These are phyloP conservation scores for Paramecium primaurelia DNA, from an alignment of 73 alveolate species.

Conservation along the genomic window DNA sequence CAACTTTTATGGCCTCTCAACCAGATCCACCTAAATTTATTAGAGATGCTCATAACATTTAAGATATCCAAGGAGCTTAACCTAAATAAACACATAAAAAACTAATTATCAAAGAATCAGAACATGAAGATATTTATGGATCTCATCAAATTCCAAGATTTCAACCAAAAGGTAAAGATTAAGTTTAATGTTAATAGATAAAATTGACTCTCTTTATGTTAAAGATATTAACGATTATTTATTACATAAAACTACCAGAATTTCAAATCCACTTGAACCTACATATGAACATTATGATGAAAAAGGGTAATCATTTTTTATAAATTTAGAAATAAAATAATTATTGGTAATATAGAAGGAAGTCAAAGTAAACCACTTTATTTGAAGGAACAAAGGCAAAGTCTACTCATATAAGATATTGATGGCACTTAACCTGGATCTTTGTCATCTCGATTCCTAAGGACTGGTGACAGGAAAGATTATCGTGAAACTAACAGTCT, in stretches of 20 bases:
- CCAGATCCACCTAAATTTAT: slow-evolving; percentile 91
- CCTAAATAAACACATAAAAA: slow-evolving; percentile 71
- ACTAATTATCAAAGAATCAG: slow-evolving; percentile 78
- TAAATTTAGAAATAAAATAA: background rate
- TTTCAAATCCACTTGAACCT: slow-evolving; percentile 95
- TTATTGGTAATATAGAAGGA: background rate
- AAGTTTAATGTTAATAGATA: background rate
- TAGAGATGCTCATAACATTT: slow-evolving; percentile 83
- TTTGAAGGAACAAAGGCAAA: background rate
- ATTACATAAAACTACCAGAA: slow-evolving; percentile 65
- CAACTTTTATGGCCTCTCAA: slow-evolving; percentile 81
- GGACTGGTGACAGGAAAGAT: slow-evolving; percentile 24
- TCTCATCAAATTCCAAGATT: slow-evolving; percentile 74
- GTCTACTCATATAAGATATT: background rate
- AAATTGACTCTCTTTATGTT: slow-evolving; percentile 69
- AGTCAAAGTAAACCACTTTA: background rate
- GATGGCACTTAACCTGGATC: slow-evolving; percentile 44
- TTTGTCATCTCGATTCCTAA: background rate
- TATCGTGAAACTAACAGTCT: slow-evolving; percentile 14
- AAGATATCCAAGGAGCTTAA: slow-evolving; percentile 93
- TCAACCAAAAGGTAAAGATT: slow-evolving; percentile 50
- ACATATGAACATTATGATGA: slow-evolving; percentile 70
- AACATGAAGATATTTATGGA: slow-evolving; percentile 86
- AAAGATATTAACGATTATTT: slow-evolving; percentile 56
- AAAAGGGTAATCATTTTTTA: slow-evolving; percentile 58